phyloP scores from a whole-genome alignment of 2,329 filamentous ascomycete genomes.

The Alternaria sp. region DNA sequence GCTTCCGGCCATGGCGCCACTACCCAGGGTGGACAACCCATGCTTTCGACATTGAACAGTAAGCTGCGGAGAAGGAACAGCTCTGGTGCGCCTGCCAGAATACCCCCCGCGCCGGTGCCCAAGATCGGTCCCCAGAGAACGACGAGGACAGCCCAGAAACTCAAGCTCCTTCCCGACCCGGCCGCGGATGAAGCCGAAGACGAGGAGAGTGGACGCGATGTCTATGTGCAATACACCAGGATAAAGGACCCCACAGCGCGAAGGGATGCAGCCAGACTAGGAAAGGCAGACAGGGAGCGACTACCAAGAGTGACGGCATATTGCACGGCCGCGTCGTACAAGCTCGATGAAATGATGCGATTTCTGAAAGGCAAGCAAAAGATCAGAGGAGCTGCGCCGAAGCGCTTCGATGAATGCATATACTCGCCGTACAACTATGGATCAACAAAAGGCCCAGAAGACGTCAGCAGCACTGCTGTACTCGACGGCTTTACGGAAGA shows the following conservation, averaged over 20 bases:
- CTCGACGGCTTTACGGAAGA: conserved; percentile 36
- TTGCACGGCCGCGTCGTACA: conserved; percentile 91
- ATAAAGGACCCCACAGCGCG: conserved; percentile 96
- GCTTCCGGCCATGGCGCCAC: conserved; percentile 43
- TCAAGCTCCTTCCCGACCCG: conserved; percentile 94
- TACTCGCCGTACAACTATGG: conserved; percentile 92
- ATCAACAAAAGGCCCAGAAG: conserved; percentile 50
- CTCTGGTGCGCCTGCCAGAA: conserved; percentile 68
- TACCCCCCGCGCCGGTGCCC: conserved; percentile 53
- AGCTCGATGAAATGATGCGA: conserved; percentile 86
- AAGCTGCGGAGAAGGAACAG: conserved; percentile 88
- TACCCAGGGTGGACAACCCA: conserved; percentile 51
- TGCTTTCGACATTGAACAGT: conserved; percentile 81
- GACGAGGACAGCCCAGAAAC: conserved; percentile 93
- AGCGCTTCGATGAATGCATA: conserved; percentile 96
- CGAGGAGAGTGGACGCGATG: conserved; percentile 91
- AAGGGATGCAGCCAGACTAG: conserved; percentile 87
- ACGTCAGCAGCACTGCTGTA: conserved; percentile 46
- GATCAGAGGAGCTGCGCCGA: conserved; percentile 81
- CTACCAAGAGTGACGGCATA: conserved; percentile 94
- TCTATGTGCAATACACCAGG: conserved; percentile 96
- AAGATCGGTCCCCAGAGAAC: conserved; percentile 96
- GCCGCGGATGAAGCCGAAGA: conserved; percentile 79
- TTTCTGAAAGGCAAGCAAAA: conserved; percentile 87
- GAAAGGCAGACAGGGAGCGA: conserved; percentile 88